Evolutionary conservation across 2,329 filamentous ascomycete species (phyloP), one percentile per base, ranked within the genome.

Genomic region (Monilinia vaccinii-corymbosi): DNA sequence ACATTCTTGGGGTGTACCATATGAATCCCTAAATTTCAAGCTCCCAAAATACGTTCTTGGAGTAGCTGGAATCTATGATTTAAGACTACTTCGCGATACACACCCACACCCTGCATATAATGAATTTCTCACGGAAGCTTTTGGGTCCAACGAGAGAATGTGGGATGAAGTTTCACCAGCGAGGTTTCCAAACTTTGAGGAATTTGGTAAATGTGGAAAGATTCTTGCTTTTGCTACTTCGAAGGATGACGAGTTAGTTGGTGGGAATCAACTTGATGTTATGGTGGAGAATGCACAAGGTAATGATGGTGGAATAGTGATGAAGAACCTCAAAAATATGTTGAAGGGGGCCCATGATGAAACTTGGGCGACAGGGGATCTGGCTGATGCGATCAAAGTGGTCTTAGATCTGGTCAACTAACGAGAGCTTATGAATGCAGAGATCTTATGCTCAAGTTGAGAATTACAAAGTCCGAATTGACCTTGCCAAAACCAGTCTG

Each of bases 51-150:
- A 60, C 11, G 18, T 60, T 32, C 40, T 60, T 47, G 80, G 84
- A 38, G 72, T 88, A 23, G 81, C 81, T 59, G 87, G 87, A 1
- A 82, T 91, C 25, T 89, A 89, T 71, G 81, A 87, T 67, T 71
- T 91, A 25, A 58, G 42, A 18, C 32, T 67, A 6, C 61, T 68
- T 2, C 56, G 63, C 21, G 64, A 68, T 2, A 63, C 40, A 7
- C 52, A 67, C 40, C 23, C 56, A 4, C 58, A 64, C 44, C 60
- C 65, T 18, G 62, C 56, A n/a, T 69, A 68, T 40, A 60, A 63
- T 8, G 60, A 62, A 1, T 68, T 68, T 28, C 48, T 65, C 13
- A 57, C 44, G 11, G 76, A 76, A 9, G 77, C 77, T 0, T 72
- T 89, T 23, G 71, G 80, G 1, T 61, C 67, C 10, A 74, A 77